phyloP scores from a whole-genome alignment of 208 protist species.

The Leishmania martiniquensis region DNA sequence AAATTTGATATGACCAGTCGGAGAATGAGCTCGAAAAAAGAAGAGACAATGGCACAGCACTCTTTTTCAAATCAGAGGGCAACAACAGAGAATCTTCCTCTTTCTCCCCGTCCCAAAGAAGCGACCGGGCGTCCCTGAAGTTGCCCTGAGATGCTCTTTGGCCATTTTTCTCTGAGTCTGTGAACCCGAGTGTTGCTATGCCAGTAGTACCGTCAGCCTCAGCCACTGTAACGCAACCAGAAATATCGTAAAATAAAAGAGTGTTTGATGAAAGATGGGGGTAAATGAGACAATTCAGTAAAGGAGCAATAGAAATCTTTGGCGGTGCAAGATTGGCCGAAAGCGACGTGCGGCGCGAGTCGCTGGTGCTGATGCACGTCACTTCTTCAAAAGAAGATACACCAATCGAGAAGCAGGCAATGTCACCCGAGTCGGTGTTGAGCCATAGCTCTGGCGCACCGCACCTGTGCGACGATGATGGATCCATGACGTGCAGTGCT shows the following conservation, averaged over 20 bases:
- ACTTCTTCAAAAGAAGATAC: constrained; percentile 27
- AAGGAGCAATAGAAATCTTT: constrained; percentile 34
- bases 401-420: constrained; percentile 27
- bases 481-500: background rate
- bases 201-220: background rate
- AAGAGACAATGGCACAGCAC: background rate
- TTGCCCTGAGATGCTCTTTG: background rate
- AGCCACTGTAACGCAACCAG: background rate
- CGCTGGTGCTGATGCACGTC: constrained; percentile 18
- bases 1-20: constrained; percentile 24
- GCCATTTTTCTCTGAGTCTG: background rate
- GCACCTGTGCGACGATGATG: constrained; percentile 1
- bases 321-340: constrained; percentile 40
- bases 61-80: background rate
- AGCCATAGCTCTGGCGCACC: constrained; percentile 34
- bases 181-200: background rate
- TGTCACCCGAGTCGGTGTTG: constrained; percentile 31
- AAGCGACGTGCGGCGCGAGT: constrained; percentile 27
- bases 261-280: constrained; percentile 46
- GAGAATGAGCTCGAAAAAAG: constrained; percentile 18
- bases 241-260: constrained; percentile 33
- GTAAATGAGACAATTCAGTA: constrained; percentile 38
- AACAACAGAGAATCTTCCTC: background rate
- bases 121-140: background rate
- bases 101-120: background rate